Base-by-base conservation (phyloP, 306 rosid genomes). In the Medicago arabica region DNA sequence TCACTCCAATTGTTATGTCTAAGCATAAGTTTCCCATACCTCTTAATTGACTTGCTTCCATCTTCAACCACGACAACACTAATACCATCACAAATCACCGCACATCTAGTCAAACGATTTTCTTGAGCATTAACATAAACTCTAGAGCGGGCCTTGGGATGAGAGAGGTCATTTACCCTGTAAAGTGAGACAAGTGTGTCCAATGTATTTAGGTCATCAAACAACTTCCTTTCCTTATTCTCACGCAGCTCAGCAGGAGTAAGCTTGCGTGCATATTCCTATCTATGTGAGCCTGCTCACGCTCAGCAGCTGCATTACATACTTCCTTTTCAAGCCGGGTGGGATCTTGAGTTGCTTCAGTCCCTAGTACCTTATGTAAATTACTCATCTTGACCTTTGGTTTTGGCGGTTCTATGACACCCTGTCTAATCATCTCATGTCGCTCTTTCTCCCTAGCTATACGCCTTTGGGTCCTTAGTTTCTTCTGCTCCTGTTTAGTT, bases 341-440 rank as follows among this genome's bases (percentile, higher is more conserved):
- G n/a, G n/a, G n/a, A n/a, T n/a, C n/a, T n/a, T n/a, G n/a, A n/a
- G n/a, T n/a, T n/a, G n/a, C n/a, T n/a, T n/a, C n/a, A n/a, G n/a
- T n/a, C n/a, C n/a, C n/a, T n/a, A n/a, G n/a, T n/a, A n/a, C n/a
- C n/a, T n/a, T n/a, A n/a, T n/a, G n/a, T n/a, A n/a, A n/a, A n/a
- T n/a, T n/a, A n/a, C n/a, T n/a, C n/a, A n/a, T n/a, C n/a, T n/a
- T n/a, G n/a, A n/a, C n/a, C n/a, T n/a, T n/a, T n/a, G n/a, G n/a
- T n/a, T n/a, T n/a, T n/a, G n/a, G n/a, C n/a, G n/a, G n/a, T n/a
- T n/a, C n/a, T n/a, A n/a, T n/a, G n/a, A n/a, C n/a, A n/a, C n/a
- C n/a, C n/a, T n/a, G n/a, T n/a, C n/a, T n/a, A 61, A 94, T 92
- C 98, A 94, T 92, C 86, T 94, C 98, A 83, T 92, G 98, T 75